phyloP scores from a whole-genome alignment of 768 basidiomycete species.

The Suillus subluteus region DNA sequence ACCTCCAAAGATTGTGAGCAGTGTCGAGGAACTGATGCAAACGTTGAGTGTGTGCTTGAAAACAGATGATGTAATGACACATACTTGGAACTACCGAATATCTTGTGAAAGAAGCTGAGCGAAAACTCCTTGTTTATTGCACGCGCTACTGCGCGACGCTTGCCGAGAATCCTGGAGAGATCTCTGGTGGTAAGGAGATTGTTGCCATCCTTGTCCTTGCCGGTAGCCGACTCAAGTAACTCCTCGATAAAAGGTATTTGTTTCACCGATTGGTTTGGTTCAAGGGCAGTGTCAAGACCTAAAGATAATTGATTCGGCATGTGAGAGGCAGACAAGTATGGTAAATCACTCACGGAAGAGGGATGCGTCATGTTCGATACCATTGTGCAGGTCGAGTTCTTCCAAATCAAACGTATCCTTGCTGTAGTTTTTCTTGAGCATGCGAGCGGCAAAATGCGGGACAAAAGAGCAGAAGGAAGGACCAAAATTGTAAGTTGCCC shows the following conservation, averaged over 20 bases:
- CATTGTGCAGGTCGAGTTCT: slow-evolving; percentile 74
- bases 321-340: neutral
- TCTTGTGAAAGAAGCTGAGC: slow-evolving; percentile 52
- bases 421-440: slow-evolving; percentile 58
- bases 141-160: slow-evolving; percentile 64
- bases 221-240: slow-evolving; percentile 61
- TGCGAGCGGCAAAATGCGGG: slow-evolving; percentile 58
- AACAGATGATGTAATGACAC: slow-evolving; percentile 23
- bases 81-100: slow-evolving; percentile 74
- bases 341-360: slow-evolving; percentile 33
- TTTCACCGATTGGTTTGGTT: slow-evolving; percentile 55
- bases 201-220: slow-evolving; percentile 53
- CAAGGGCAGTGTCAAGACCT: slow-evolving; percentile 58
- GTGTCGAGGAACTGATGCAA: slow-evolving; percentile 57
- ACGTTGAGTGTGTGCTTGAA: neutral
- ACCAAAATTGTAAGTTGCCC: slow-evolving; percentile 69
- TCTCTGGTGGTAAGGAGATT: slow-evolving; percentile 58
- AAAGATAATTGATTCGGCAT: slow-evolving; percentile 10
- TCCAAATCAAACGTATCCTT: slow-evolving; percentile 64
- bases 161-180: slow-evolving; percentile 57
- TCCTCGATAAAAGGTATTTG: slow-evolving; percentile 57
- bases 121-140: slow-evolving; percentile 61
- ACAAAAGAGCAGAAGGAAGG: slow-evolving; percentile 70
- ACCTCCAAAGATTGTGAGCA: slow-evolving; percentile 74
- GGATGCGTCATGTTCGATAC: slow-evolving; percentile 43